phyloP scores from a whole-genome alignment of 805 yeast species.

The Candida oleophila region DNA sequence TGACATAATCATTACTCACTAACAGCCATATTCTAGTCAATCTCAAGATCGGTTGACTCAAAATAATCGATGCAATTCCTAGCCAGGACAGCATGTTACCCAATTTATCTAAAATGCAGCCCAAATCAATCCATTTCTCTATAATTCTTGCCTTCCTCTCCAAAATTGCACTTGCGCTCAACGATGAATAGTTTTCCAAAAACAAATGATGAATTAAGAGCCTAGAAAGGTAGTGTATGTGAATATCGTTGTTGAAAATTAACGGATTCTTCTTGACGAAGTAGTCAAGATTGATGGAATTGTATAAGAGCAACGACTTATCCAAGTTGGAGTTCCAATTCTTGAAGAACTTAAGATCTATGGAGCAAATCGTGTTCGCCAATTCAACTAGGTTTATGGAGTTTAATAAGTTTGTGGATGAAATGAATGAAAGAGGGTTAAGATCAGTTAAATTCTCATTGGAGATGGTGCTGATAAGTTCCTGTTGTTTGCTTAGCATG shows the following conservation, averaged over 20 bases:
- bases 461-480: slow-evolving; percentile 27
- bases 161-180: slow-evolving; percentile 16
- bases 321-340: slow-evolving; percentile 82
- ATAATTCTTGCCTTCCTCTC: slow-evolving; percentile 62
- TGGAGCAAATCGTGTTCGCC: slow-evolving; percentile 62
- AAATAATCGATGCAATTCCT: slow-evolving; percentile 79
- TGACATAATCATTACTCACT: slow-evolving; percentile 59
- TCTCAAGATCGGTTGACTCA: slow-evolving; percentile 80
- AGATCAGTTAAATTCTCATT: slow-evolving; percentile 5
- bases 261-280: slow-evolving; percentile 67
- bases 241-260: slow-evolving; percentile 62
- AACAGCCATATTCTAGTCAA: slow-evolving; percentile 71
- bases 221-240: slow-evolving; percentile 77
- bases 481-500: slow-evolving; percentile 51
- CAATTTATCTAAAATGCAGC: slow-evolving; percentile 67
- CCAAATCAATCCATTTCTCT: slow-evolving; percentile 83
- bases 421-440: slow-evolving; percentile 26
- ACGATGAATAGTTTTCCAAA: slow-evolving; percentile 34
- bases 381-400: slow-evolving; percentile 49
- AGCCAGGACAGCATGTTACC: slow-evolving; percentile 97
- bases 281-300: slow-evolving; percentile 36
- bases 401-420: slow-evolving; percentile 53
- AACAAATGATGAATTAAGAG: slow-evolving; percentile 69
- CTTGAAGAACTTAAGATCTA: slow-evolving; percentile 63
- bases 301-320: slow-evolving; percentile 66